phyloP scores from a whole-genome alignment of 1,284 basidiomycete genomes.

The Somion occarium region DNA sequence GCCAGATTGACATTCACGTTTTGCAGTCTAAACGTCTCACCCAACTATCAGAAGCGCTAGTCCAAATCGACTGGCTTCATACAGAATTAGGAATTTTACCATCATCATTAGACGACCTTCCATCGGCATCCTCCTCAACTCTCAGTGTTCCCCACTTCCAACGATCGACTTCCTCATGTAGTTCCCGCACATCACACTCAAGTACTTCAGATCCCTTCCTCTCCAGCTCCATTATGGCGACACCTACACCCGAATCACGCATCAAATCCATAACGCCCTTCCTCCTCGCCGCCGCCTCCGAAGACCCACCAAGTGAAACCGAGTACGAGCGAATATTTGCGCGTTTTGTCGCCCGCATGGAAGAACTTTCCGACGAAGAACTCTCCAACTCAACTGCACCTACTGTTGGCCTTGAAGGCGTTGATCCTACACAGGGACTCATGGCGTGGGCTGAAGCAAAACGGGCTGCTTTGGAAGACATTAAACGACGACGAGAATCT shows the following conservation, averaged over 20 bases:
- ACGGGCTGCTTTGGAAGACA: conserved; percentile 58
- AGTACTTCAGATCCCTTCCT: conserved; percentile 18
- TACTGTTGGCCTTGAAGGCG: conserved; percentile 43
- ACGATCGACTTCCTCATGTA: conserved; percentile 35
- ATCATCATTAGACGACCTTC: conserved; percentile 44
- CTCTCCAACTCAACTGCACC: conserved; percentile 38
- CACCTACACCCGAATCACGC: conserved; percentile 28
- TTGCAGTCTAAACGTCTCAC: conserved; percentile 60
- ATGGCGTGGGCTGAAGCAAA: conserved; percentile 58
- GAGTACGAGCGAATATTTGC: conserved; percentile 59
- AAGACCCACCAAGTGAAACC: conserved; percentile 29
- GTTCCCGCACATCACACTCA: conserved; percentile 31
- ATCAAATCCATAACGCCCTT: conserved; percentile 21
- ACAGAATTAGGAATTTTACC: conserved; percentile 69
- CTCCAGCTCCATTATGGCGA: conserved; percentile 17
- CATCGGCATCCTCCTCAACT: conserved; percentile 38
- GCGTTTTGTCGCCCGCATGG: conserved; percentile 55
- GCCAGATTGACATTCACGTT: not conserved
- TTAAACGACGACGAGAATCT: conserved; percentile 64
- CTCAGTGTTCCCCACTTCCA: conserved; percentile 30
- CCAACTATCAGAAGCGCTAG: conserved; percentile 56
- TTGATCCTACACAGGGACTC: conserved; percentile 65
- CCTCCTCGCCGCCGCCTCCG: conserved; percentile 17
- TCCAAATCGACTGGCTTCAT: conserved; percentile 78
- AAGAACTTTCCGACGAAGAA: conserved; percentile 53